Conservation (phyloP, 2,329 filamentous ascomycete genomes). For the Tolypocladium tundrense region DNA sequence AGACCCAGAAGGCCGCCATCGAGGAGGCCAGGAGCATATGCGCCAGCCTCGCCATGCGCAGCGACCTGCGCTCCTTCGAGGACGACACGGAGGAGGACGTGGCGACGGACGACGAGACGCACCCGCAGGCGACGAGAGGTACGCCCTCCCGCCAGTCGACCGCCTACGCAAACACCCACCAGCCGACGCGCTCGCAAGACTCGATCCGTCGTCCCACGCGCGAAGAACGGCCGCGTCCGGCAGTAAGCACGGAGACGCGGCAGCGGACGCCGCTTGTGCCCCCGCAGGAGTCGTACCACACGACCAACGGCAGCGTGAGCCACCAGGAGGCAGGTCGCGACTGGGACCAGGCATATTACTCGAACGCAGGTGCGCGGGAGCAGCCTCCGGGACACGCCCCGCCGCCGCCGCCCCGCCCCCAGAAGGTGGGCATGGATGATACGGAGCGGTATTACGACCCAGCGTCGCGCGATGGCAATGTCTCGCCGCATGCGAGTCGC, state of each 20-base stretch:
- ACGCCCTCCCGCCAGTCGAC: slow-evolving; percentile 6
- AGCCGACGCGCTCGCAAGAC: slow-evolving; percentile 9
- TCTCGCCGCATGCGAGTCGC: slow-evolving; percentile 1
- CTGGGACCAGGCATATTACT: slow-evolving; percentile 19
- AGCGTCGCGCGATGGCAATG: slow-evolving; percentile 8
- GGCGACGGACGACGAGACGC: slow-evolving; percentile 19
- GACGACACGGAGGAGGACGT: slow-evolving; percentile 23
- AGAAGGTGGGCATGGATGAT: slow-evolving; percentile 25
- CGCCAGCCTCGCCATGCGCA: slow-evolving; percentile 40
- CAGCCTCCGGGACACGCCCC: slow-evolving; percentile 15
- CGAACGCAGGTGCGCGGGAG: slow-evolving; percentile 5
- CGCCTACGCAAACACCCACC: background rate
- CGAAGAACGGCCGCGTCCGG: background rate
- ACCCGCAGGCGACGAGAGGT: slow-evolving; percentile 4
- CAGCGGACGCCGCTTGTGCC: slow-evolving; percentile 7
- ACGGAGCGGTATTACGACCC: slow-evolving; percentile 21
- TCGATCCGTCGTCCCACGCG: slow-evolving; percentile 9
- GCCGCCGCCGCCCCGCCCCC: slow-evolving; percentile 24
- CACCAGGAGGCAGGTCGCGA: slow-evolving; percentile 13
- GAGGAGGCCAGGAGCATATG: slow-evolving; percentile 40
- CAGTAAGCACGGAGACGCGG: background rate
- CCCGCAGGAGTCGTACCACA: slow-evolving; percentile 10
- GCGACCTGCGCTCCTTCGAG: slow-evolving; percentile 32
- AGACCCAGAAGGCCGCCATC: slow-evolving; percentile 37
- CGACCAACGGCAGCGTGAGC: slow-evolving; percentile 9